Conservation (phyloP, 2,329 filamentous ascomycete species). For the Ceratocystis cacaofunesta region DNA sequence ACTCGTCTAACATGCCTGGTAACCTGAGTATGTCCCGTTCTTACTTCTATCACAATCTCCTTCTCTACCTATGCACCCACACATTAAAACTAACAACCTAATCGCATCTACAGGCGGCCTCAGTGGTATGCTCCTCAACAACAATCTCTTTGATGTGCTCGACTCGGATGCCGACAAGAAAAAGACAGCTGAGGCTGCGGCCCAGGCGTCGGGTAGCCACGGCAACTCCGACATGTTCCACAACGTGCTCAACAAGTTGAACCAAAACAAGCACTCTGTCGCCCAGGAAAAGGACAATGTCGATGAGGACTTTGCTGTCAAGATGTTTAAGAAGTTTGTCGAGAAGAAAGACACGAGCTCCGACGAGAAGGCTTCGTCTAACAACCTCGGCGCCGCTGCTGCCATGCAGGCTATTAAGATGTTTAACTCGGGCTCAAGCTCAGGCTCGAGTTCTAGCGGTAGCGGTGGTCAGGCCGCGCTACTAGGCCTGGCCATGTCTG, state of each 20-base stretch:
- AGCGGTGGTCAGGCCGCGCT: conserved; percentile 51
- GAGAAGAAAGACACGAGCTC: conserved; percentile 35
- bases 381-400: conserved; percentile 53
- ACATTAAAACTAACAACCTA: conserved; percentile 7
- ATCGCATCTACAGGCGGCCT: conserved; percentile 9
- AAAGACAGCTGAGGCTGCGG: conserved; percentile 34
- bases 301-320: conserved; percentile 47
- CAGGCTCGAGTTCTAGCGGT: conserved; percentile 17
- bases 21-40: conserved; percentile 12
- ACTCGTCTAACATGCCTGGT: conserved; percentile 2
- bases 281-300: conserved; percentile 33
- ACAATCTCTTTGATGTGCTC: conserved; percentile 17
- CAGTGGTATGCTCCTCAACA: conserved; percentile 17
- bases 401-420: conserved; percentile 71
- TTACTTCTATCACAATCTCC: not conserved
- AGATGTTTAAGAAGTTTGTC: conserved; percentile 64
- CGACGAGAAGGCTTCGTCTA: conserved; percentile 32
- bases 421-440: conserved; percentile 45
- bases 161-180: conserved; percentile 35
- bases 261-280: conserved; percentile 35
- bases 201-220: conserved; percentile 31
- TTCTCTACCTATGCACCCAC: not conserved
- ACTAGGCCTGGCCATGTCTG: conserved; percentile 71
- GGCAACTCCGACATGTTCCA: conserved; percentile 36
- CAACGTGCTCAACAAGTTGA: conserved; percentile 32